Conservation (phyloP, 768 basidiomycete genomes). For the Calocybe cyanea region DNA sequence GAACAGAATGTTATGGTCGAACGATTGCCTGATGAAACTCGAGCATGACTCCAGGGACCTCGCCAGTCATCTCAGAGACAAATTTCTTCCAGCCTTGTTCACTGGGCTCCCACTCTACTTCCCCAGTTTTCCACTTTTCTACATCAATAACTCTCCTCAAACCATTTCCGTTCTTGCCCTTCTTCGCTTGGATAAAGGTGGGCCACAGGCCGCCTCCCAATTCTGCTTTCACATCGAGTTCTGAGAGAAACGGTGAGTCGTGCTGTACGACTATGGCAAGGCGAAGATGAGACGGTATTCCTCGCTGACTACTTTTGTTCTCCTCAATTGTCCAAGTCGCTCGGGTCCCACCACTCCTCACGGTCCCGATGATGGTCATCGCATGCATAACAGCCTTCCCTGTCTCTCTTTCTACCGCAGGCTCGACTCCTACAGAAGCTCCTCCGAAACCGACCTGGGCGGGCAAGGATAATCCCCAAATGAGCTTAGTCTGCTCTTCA, state of each 20-base stretch:
- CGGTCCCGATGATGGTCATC: conserved; percentile 18
- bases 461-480: conserved; percentile 15
- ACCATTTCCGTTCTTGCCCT: conserved; percentile 10
- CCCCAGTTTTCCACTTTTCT: conserved; percentile 19
- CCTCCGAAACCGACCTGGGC: conserved; percentile 9
- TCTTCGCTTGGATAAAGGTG: conserved; percentile 18
- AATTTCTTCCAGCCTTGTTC: conserved; percentile 19
- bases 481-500: conserved; percentile 19
- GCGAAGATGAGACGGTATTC: conserved; percentile 18
- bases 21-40: conserved; percentile 16
- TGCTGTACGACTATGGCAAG: conserved; percentile 19
- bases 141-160: conserved; percentile 16
- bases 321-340: conserved; percentile 20
- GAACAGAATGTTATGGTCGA: conserved; percentile 10
- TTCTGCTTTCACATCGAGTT: conserved; percentile 19
- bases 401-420: conserved; percentile 14
- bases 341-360: conserved; percentile 8
- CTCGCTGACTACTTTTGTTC: conserved; percentile 20
- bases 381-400: conserved; percentile 18
- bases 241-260: conserved; percentile 13
- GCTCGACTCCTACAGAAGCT: conserved; percentile 14
- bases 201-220: conserved; percentile 17
- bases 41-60: conserved; percentile 14
- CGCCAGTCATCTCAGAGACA: conserved; percentile 17
- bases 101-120: conserved; percentile 16